Evolutionary conservation across 2,329 filamentous ascomycete genomes (phyloP).

Genomic region (Sordariomycetes sp.): DNA sequence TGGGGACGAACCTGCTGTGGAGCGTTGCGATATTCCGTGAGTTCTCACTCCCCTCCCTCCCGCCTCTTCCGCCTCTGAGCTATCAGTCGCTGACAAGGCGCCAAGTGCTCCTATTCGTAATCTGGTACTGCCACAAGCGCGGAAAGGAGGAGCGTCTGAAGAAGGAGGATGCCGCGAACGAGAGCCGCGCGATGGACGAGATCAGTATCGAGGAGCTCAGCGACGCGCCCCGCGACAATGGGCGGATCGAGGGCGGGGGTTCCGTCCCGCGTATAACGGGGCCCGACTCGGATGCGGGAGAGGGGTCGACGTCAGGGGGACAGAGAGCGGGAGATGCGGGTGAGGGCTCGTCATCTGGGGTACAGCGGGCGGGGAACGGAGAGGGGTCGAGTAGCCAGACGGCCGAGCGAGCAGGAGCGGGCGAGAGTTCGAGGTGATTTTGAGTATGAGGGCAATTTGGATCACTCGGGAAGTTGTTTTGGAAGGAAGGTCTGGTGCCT

Average conservation of each 20-base stretch:
- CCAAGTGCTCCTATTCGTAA: conserved; percentile 73
- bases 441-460: background rate
- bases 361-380: background rate
- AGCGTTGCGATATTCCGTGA: conserved; percentile 77
- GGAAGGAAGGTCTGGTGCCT: background rate
- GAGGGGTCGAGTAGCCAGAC: background rate
- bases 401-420: background rate
- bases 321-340: background rate
- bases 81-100: background rate
- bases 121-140: conserved; percentile 98
- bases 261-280: background rate
- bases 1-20: conserved; percentile 86
- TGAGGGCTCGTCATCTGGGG: too few relatives aligned
- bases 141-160: conserved; percentile 75
- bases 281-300: background rate
- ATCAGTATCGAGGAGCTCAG: conserved; percentile 16
- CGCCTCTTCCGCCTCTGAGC: background rate
- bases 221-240: background rate
- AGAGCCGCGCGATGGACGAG: conserved; percentile 19
- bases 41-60: conserved; percentile 13
- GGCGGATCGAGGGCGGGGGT: background rate
- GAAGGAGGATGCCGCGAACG: conserved; percentile 24
- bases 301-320: too few relatives aligned
- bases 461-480: background rate
- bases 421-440: background rate